phyloP scores from a whole-genome alignment of 2,329 filamentous ascomycete species.

The Talaromyces sp. region DNA sequence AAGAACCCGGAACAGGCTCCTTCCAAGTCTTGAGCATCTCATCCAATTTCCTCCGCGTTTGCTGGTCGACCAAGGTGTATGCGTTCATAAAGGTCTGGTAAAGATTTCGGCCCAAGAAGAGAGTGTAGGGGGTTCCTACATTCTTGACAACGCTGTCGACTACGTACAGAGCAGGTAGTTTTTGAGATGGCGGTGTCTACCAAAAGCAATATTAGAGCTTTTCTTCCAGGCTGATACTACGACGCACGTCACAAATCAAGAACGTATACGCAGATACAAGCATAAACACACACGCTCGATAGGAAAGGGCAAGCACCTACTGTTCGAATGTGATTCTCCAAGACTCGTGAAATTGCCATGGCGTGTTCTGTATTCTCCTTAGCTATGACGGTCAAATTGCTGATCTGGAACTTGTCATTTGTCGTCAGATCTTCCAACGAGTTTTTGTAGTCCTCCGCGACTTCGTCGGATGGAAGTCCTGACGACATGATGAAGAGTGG shows the following conservation, averaged over 20 bases:
- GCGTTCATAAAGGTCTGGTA: constrained; percentile 96
- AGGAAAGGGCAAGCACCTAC: constrained; percentile 56
- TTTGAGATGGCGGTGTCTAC: constrained; percentile 82
- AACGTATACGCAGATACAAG: constrained; percentile 32
- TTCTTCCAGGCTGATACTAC: constrained; percentile 21
- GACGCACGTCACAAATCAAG: constrained; percentile 32
- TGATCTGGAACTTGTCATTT: constrained; percentile 93
- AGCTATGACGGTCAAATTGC: constrained; percentile 93
- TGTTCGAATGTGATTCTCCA: constrained; percentile 91
- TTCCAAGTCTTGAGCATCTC: constrained; percentile 99
- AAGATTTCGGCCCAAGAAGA: constrained; percentile 88
- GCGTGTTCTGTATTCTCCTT: constrained; percentile 97
- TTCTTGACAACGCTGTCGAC: constrained; percentile 99
- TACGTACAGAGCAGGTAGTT: constrained; percentile 92
- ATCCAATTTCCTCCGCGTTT: constrained; percentile 85
- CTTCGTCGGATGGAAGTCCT: constrained; percentile 66
- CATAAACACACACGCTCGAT: neutral
- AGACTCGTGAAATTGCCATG: constrained; percentile 80
- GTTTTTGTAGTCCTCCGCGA: constrained; percentile 91
- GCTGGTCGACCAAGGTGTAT: constrained; percentile 80
- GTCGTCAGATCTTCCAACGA: constrained; percentile 86
- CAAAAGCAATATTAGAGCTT: constrained; percentile 33
- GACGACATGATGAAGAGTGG: constrained; percentile 56
- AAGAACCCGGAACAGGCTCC: constrained; percentile 87
- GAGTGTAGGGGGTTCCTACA: constrained; percentile 92